Evolutionary conservation across 495 filamentous ascomycete species (phyloP), one percentile per base, ranked within the genome.

Genomic region (Xylaria grammica): DNA sequence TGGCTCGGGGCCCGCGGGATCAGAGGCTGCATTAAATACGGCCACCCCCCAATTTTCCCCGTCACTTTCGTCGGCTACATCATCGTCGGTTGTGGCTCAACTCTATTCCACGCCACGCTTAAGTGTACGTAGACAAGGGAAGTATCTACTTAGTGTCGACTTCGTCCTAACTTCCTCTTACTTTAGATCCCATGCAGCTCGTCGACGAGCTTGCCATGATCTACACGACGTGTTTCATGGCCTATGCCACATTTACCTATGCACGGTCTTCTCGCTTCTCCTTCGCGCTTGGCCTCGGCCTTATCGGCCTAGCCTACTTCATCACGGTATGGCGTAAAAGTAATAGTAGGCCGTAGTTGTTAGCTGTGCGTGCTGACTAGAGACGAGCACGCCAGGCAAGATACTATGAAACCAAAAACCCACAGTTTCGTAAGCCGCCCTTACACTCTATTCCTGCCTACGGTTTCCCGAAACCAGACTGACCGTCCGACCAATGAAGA

Each of bases 191-290:
- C 1, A 97, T 97, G 95, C 95, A 99, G 73, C 86, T 98, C 17
- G 90, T 97, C 36, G 95, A 99, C 71, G 95, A 99, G 77, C 84
- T 97, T 8, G 91, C 89, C 64, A 98, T 98, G 95, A 97, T 99
- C 30, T 98, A 99, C 74, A 97, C 94, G 1, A 96, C 94, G 8
- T 96, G 90, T 67, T 76, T 97, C n/a, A 96, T 97, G 90, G 78
- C 82, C 75, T 96, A 90, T 75, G 92, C 92, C 15, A 91, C 91
- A 20, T 95, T 97, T 74, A 87, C 90, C 10, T 90, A 94, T 77
- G 85, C 82, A 5, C 82, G 84, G 63, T 80, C 91, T 5, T 67
- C 71, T 11, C 66, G 60, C n/a, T 79, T 88, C 38, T 82, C 86
- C 8, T 51, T 84, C 4, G 57, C 84, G 56, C 79, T 97, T 44